A percentile compares a stretch with the other conserved stretches of the same genome.
These are phyloP conservation scores for Chimonanthus salicifolius DNA, from an alignment of 164 flowering plant species.

Conservation along the genomic window DNA sequence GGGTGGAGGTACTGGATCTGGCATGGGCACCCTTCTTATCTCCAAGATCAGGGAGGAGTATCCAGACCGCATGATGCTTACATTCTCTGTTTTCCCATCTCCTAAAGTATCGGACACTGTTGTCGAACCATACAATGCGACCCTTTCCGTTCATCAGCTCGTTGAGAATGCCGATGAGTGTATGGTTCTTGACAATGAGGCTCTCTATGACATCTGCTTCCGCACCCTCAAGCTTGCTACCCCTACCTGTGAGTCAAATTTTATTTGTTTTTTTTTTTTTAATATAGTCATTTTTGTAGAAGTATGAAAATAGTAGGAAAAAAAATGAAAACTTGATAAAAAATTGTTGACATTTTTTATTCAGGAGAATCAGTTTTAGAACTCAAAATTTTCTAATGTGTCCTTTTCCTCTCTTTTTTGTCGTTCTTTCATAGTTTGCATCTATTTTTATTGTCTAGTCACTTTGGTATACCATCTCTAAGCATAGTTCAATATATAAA, in stretches of 20 bases:
- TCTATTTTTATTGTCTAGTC: too few relatives aligned
- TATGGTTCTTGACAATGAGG: constrained; percentile 13
- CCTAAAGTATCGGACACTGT: constrained; percentile 14
- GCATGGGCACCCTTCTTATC: constrained; percentile 13
- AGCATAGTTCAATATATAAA: too few relatives aligned
- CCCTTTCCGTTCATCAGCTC: constrained; percentile 12
- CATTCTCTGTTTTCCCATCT: constrained; percentile 13
- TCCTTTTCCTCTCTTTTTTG: too few relatives aligned
- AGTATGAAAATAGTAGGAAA: not conserved
- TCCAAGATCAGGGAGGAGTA: constrained; percentile 15
- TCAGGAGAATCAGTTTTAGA: too few relatives aligned
- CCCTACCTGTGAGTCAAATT: constrained; percentile 11
- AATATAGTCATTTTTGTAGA: not conserved
- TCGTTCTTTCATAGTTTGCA: too few relatives aligned
- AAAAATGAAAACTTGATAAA: not conserved
- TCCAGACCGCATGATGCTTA: constrained; percentile 13
- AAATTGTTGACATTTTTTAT: too few relatives aligned
- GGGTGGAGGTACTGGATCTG: constrained; percentile 14
- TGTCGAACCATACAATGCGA: constrained; percentile 10
- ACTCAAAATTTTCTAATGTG: too few relatives aligned
- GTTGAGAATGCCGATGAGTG: constrained; percentile 14
- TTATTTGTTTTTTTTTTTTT: not conserved
- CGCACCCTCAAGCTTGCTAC: constrained; percentile 18
- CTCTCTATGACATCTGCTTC: constrained; percentile 20
- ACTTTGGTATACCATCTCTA: too few relatives aligned